Evolutionary conservation across 2,329 filamentous ascomycete genomes (phyloP).

Genomic region (Decorospora gaudefroyi): DNA sequence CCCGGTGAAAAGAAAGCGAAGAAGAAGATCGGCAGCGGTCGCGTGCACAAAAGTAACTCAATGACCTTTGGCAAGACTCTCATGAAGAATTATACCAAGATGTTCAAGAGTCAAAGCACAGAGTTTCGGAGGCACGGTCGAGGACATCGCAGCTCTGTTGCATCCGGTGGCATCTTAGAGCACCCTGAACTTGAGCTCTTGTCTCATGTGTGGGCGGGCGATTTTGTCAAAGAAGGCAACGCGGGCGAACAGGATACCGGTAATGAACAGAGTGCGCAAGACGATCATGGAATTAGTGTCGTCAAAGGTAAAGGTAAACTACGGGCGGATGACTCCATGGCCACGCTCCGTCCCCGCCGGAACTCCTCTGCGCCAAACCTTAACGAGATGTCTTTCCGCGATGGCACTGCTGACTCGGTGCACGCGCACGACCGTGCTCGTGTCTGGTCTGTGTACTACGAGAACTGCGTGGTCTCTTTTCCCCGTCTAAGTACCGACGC

Average conservation of each 20-base stretch:
- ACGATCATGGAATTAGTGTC: slow-evolving; percentile 3
- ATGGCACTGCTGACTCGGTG: slow-evolving; percentile 18
- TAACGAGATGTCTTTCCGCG: slow-evolving; percentile 10
- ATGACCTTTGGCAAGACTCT: slow-evolving; percentile 50
- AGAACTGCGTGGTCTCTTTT: slow-evolving; percentile 38
- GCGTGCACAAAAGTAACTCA: slow-evolving; percentile 64
- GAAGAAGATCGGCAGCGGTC: slow-evolving; percentile 66
- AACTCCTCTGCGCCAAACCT: slow-evolving; percentile 32
- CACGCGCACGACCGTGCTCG: slow-evolving; percentile 31
- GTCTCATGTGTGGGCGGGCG: slow-evolving; percentile 42
- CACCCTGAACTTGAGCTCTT: slow-evolving; percentile 56
- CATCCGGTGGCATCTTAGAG: slow-evolving; percentile 50
- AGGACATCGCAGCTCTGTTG: slow-evolving; percentile 52
- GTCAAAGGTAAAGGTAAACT: slow-evolving; percentile 18
- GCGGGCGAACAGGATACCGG: background rate
- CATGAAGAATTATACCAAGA: slow-evolving; percentile 51
- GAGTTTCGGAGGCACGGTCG: slow-evolving; percentile 48
- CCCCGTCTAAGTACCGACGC: slow-evolving; percentile 31
- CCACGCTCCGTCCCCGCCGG: slow-evolving; percentile 31
- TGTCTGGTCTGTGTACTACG: slow-evolving; percentile 45
- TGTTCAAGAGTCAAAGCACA: slow-evolving; percentile 50
- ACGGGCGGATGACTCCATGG: slow-evolving; percentile 27
- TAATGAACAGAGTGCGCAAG: background rate
- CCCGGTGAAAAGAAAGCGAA: slow-evolving; percentile 42
- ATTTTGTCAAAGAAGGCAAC: slow-evolving; percentile 12